phyloP scores from a whole-genome alignment of 768 basidiomycete genomes.

The Mycena leptocephala region DNA sequence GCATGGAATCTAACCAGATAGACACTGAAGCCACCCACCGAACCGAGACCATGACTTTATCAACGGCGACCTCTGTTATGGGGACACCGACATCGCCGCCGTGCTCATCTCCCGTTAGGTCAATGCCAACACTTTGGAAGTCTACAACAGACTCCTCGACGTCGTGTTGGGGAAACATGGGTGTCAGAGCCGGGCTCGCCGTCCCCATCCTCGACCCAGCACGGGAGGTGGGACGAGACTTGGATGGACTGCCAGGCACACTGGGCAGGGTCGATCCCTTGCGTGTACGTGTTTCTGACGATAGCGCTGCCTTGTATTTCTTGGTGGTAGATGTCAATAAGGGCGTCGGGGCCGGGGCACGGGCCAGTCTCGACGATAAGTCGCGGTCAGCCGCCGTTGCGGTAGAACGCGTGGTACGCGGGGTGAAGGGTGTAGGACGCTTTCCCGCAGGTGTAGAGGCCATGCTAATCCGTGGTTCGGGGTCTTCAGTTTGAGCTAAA shows the following conservation, averaged over 20 bases:
- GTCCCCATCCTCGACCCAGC: conserved; percentile 33
- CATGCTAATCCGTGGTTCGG: not conserved
- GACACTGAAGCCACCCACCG: conserved; percentile 61
- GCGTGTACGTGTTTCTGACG: conserved; percentile 56
- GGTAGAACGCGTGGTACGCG: conserved; percentile 22
- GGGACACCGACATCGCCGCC: conserved; percentile 43
- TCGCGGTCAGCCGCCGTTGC: conserved; percentile 25
- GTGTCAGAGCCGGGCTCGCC: conserved; percentile 19
- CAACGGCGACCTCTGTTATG: conserved; percentile 77
- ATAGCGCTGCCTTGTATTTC: conserved; percentile 80
- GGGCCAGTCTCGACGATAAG: conserved; percentile 27
- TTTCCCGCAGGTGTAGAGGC: conserved; percentile 23
- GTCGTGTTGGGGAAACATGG: conserved; percentile 46
- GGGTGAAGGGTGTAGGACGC: conserved; percentile 33
- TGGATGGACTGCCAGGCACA: conserved; percentile 38
- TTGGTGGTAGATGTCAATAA: conserved; percentile 63
- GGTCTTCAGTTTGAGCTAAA: not conserved
- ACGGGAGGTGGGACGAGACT: conserved; percentile 40
- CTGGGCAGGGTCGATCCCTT: conserved; percentile 26
- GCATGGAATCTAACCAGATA: conserved; percentile 4
- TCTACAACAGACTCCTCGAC: conserved; percentile 84
- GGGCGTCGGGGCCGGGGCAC: conserved; percentile 17
- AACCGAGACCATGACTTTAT: conserved; percentile 91
- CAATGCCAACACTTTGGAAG: conserved; percentile 79
- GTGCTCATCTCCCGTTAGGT: conserved; percentile 66